Percentiles rank a stretch among this genome's conserved stretches.
phyloP scores from a whole-genome alignment of 75 land plant genomes.

The Larix kaempferi region DNA sequence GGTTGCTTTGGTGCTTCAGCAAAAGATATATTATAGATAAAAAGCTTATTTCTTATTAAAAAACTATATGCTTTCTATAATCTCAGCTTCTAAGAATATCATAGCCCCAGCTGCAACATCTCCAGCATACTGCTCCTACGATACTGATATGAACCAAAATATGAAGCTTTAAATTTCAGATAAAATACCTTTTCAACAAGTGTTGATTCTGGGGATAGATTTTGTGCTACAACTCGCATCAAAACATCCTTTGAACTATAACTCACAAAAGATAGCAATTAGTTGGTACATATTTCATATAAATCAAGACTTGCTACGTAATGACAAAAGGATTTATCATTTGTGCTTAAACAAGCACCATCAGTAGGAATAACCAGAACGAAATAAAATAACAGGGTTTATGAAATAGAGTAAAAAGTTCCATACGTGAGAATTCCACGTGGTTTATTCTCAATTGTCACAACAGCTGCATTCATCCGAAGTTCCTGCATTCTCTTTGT shows the following conservation, averaged over 20 bases:
- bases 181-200: slow-evolving; percentile 74
- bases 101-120: no score
- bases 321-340: no score
- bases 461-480: slow-evolving; percentile 68
- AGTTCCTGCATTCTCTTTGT: slow-evolving; percentile 85
- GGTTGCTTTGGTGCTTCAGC: no score
- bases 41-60: no score
- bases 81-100: no score
- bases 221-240: slow-evolving; percentile 84
- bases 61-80: no score
- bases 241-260: slow-evolving; percentile 87
- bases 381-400: background rate
- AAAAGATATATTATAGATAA: no score
- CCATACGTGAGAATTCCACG: slow-evolving; percentile 82
- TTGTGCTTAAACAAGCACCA: no score
- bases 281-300: background rate
- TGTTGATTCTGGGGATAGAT: slow-evolving; percentile 71
- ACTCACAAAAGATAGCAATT: background rate
- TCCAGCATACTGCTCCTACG: no score
- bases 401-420: slow-evolving; percentile 11
- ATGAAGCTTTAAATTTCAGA: no score
- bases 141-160: no score
- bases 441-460: slow-evolving; percentile 71
- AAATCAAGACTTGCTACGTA: background rate
- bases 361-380: no score